Conservation (phyloP, 2,329 filamentous ascomycete species). For the Microthyrium microscopicum region DNA sequence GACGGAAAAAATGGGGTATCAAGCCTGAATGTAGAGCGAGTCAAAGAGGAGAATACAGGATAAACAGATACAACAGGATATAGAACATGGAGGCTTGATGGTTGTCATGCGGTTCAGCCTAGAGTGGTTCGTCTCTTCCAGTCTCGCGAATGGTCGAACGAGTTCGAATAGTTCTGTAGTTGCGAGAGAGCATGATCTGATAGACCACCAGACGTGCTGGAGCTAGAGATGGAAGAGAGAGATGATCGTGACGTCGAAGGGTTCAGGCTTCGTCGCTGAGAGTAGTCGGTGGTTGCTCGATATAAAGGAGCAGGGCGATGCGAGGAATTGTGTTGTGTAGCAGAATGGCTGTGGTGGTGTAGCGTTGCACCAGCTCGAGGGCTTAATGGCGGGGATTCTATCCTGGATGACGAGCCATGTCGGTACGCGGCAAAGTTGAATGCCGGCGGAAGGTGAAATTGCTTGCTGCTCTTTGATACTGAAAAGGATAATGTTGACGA, state of each 20-base stretch:
- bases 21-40: too few species aligned
- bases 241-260: constrained; percentile 69
- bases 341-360: constrained; percentile 17
- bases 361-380: constrained; percentile 18
- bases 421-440: constrained; percentile 56
- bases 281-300: constrained; percentile 15
- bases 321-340: constrained; percentile 23
- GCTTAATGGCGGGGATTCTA: constrained; percentile 29
- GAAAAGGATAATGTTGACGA: constrained; percentile 26
- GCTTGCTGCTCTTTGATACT: constrained; percentile 15
- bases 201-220: constrained; percentile 36
- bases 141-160: constrained; percentile 69
- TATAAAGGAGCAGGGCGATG: constrained; percentile 17
- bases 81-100: too few species aligned
- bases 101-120: too few species aligned
- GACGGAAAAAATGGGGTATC: too few species aligned
- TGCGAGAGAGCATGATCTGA: constrained; percentile 66
- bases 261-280: constrained; percentile 27
- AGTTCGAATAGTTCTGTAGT: constrained; percentile 70
- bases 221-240: constrained; percentile 60
- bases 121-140: constrained; percentile 24
- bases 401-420: constrained; percentile 32
- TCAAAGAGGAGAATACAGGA: too few species aligned
- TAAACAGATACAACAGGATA: too few species aligned
- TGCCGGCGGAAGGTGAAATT: constrained; percentile 58